Evolutionary conservation across 1,284 basidiomycete genomes (phyloP), one percentile per base, ranked within the genome.

Genomic region (Gomphus bonarii): DNA sequence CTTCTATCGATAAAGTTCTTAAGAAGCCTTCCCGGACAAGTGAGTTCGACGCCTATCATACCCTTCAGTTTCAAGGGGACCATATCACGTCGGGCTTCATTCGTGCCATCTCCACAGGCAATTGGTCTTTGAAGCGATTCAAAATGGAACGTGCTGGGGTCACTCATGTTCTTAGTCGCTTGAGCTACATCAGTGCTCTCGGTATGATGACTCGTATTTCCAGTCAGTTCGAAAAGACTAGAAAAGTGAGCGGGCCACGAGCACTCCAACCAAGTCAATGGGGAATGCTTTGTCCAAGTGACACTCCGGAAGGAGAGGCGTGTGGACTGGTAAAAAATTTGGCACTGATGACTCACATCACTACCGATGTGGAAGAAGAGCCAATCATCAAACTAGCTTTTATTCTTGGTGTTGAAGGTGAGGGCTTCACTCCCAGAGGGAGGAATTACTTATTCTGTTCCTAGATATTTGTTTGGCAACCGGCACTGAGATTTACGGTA

Each of bases 171-270:
- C 81, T 99, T 30, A 95, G 90, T 66, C 84, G 97, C 31, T 74
- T 99, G 50, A 91, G 86, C 63, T 99, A 95, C 78, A 98, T 99
- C 68, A 91, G 94, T 57, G 97, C 97, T 1, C 78, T 99, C 20
- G 97, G 97, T 36, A 99, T 99, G 97, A 99, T 99, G 97, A 99
- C 97, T 9, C 86, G 97, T 49, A 99, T 99, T 63, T 90, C 91
- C 18, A 95, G 92, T 28, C 97, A 99, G 72, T 99, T 99, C 68
- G 97, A 99, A 72, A 99, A 99, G 80, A 99, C 97, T 14, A 78
- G 97, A 57, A 99, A 99, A 70, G 97, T 99, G 58, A 97, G 92
- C 61, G 97, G 97, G 50, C 97, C 97, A 28, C 84, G 97, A 68
- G 95, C 97, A 12, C 73, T 99, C 61, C 97, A 99, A 69, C 95